These are phyloP conservation scores for Magnolia officinalis DNA, from an alignment of 164 flowering plant genomes.

Conservation along the genomic window DNA sequence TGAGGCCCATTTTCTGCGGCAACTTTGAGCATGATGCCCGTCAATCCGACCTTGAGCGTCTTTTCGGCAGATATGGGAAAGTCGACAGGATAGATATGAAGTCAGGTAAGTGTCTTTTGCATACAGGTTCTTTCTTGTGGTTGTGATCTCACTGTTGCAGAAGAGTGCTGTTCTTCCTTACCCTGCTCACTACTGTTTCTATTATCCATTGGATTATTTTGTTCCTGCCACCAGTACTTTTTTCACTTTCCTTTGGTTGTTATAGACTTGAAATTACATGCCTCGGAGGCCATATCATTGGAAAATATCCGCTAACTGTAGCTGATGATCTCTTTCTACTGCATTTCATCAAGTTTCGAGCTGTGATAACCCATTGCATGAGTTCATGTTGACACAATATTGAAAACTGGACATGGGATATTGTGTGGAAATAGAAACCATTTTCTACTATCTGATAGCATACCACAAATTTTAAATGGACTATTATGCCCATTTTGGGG, in stretches of 20 bases:
- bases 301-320: background rate
- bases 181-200: background rate
- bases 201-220: background rate
- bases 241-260: background rate
- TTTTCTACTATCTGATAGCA: background rate
- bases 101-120: conserved; percentile 55
- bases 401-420: background rate
- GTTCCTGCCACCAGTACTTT: too few species aligned
- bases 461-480: background rate
- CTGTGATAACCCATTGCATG: background rate
- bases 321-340: background rate
- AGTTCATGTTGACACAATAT: background rate
- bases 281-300: conserved; percentile 3
- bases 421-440: background rate
- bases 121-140: background rate
- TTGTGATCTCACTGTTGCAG: background rate
- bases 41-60: conserved; percentile 79
- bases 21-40: conserved; percentile 91
- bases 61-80: conserved; percentile 82
- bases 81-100: conserved; percentile 96
- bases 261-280: background rate
- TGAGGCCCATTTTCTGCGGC: conserved; percentile 90
- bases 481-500: background rate
- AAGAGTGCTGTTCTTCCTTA: background rate
- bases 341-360: background rate